Percentiles rank a stretch among this genome's conserved stretches.
Evolutionary conservation across 352 stramenopile species (phyloP).

Genomic region (Pythium diclinum): DNA sequence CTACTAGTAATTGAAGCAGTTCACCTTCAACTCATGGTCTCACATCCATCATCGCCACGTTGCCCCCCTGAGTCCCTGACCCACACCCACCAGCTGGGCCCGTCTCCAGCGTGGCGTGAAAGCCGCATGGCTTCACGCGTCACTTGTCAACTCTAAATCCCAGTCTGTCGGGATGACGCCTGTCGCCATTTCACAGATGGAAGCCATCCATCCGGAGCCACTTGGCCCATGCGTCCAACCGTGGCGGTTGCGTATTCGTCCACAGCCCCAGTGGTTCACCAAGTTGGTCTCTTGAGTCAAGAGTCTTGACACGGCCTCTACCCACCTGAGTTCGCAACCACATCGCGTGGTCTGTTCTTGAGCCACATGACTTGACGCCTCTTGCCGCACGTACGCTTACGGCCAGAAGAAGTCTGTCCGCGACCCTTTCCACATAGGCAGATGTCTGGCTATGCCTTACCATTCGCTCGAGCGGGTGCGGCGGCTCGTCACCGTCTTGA

Average conservation of each 20-base stretch:
- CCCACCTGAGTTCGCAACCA: not conserved
- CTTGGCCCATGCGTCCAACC: not conserved
- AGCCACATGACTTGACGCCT: not conserved
- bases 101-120: not conserved
- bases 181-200: not conserved
- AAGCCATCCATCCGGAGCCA: not conserved
- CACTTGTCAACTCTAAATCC: not conserved
- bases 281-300: not conserved
- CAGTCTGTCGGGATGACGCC: not conserved
- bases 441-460: not conserved
- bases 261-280: not conserved
- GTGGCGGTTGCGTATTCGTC: not conserved
- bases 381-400: not conserved
- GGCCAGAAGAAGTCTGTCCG: not conserved
- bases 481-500: not conserved
- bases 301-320: not conserved
- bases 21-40: not conserved
- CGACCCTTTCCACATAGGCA: not conserved
- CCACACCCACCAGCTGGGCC: not conserved
- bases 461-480: not conserved
- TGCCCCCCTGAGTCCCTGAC: too few relatives aligned
- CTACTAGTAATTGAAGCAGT: not conserved
- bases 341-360: not conserved
- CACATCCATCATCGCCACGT: not conserved
- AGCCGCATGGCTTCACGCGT: not conserved